Base-by-base conservation (phyloP, 495 filamentous ascomycete species). In the Lindgomyces ingoldianus region DNA sequence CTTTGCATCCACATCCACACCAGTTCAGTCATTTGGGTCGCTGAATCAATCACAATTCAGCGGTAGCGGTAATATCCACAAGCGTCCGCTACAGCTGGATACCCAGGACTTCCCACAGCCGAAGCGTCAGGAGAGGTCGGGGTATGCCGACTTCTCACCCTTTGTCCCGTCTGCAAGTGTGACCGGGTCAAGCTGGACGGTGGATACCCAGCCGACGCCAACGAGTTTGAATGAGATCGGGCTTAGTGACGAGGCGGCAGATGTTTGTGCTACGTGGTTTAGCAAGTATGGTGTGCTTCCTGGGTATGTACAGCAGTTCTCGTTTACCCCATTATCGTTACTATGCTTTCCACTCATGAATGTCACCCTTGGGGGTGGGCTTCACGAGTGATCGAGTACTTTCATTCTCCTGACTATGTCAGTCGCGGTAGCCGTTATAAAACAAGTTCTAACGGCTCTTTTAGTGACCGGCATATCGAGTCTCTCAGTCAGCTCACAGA, bases 201-300 rank as follows among this genome's bases (percentile, higher is more conserved):
- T 52, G 18, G 57, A 57, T 9, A 67, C 44, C 21, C 46, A 46
- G 46, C 53, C 48, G 8, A 68, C 58, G 1, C 59, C 53, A 36
- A 21, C 58, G 2, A 68, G 57, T 44, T 41, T 16, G 18, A 44
- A 6, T 30, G 67, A 70, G 14, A 42, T 64, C n/a, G 63, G 58
- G 4, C 54, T 70, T 3, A 55, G 19, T 33, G 68, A 70, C 44
- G 63, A 70, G 48, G 68, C 68, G 16, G 68, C 59, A 11, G 68
- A 70, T 51, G 48, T 70, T n/a, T 70, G 68, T 24, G 42, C 63
- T 1, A 66, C 51, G 14, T 70, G 68, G 68, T 70, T 67, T 39
- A 64, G 47, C 53, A 62, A 64, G 41, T 70, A 67, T 36, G 59
- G 33, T 22, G 27, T 63, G 2, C 50, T 70, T 18, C 68, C 68